phyloP scores from a whole-genome alignment of 805 yeast species.

The Jamesozyma spencerorum region DNA sequence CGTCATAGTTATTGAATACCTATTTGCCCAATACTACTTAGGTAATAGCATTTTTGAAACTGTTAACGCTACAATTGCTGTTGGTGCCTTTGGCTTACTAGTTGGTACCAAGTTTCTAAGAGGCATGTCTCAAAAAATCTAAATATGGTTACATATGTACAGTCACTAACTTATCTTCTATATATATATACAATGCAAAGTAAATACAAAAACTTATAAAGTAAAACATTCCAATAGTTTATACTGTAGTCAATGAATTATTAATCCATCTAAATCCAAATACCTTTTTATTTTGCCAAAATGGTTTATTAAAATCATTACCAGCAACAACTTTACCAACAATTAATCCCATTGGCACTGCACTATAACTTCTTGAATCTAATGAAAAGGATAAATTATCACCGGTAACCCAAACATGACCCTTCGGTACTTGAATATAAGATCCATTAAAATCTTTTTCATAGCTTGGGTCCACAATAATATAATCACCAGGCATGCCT shows the following conservation, averaged over 20 bases:
- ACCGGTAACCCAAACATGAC: constrained; percentile 97
- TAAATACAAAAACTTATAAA: background rate
- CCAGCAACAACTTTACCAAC: constrained; percentile 82
- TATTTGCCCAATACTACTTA: constrained; percentile 24
- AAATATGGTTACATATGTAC: background rate
- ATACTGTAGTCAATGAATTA: constrained; percentile 37
- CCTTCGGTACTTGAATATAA: constrained; percentile 75
- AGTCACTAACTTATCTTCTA: background rate
- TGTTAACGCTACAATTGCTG: constrained; percentile 23
- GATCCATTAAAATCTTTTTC: constrained; percentile 28
- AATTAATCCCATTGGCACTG: constrained; percentile 80
- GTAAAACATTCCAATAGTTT: background rate
- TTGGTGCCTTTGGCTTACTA: constrained; percentile 47
- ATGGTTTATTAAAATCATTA: constrained; percentile 42
- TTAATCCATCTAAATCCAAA: constrained; percentile 50
- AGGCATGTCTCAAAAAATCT: constrained; percentile 13
- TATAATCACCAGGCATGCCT: constrained; percentile 91
- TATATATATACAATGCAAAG: background rate
- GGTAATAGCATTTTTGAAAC: constrained; percentile 29
- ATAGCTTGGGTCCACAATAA: constrained; percentile 69
- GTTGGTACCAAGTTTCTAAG: constrained; percentile 62
- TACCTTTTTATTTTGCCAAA: constrained; percentile 26
- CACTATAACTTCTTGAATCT: constrained; percentile 84
- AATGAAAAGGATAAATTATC: constrained; percentile 81
- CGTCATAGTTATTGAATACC: constrained; percentile 25